Evolutionary conservation across 2,329 filamentous ascomycete species (phyloP).

Genomic region (Leptographium flavum): DNA sequence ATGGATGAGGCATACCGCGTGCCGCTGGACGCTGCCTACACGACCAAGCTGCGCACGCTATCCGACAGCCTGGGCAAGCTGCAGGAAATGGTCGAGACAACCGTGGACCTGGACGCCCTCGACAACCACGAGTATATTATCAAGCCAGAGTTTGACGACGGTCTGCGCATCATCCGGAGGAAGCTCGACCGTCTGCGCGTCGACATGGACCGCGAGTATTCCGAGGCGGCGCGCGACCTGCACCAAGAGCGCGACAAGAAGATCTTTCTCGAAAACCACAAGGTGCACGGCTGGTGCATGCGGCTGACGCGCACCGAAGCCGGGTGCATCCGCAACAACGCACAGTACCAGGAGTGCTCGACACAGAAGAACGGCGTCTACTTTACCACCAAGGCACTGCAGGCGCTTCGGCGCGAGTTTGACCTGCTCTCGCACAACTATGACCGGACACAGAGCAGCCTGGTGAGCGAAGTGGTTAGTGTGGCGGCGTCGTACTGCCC

Average conservation of each 20-base stretch:
- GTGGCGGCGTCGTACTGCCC: slow-evolving; percentile 93
- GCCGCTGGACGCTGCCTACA: slow-evolving; percentile 77
- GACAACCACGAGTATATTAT: slow-evolving; percentile 98
- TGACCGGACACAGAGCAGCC: slow-evolving; percentile 80
- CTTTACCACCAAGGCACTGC: slow-evolving; percentile 78
- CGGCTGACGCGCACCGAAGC: slow-evolving; percentile 83
- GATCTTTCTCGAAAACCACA: slow-evolving; percentile 92
- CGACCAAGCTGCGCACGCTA: slow-evolving; percentile 62
- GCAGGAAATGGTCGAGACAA: slow-evolving; percentile 97
- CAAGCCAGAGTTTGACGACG: slow-evolving; percentile 94
- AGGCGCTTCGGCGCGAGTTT: slow-evolving; percentile 72
- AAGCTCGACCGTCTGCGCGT: slow-evolving; percentile 74
- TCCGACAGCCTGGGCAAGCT: slow-evolving; percentile 71
- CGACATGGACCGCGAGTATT: slow-evolving; percentile 75
- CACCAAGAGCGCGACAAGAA: slow-evolving; percentile 95
- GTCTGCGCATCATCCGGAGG: slow-evolving; percentile 72
- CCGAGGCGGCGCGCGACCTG: slow-evolving; percentile 62
- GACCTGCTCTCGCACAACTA: slow-evolving; percentile 92
- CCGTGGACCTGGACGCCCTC: slow-evolving; percentile 85
- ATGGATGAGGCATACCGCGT: slow-evolving; percentile 93
- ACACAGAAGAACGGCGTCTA: slow-evolving; percentile 99
- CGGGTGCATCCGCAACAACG: slow-evolving; percentile 83
- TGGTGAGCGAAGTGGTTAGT: slow-evolving; percentile 83
- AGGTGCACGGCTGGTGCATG: slow-evolving; percentile 93
- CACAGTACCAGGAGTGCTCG: slow-evolving; percentile 81